These are phyloP conservation scores for Trichothecium sympodiale DNA, from an alignment of 2,329 filamentous ascomycete genomes.

Conservation along the genomic window DNA sequence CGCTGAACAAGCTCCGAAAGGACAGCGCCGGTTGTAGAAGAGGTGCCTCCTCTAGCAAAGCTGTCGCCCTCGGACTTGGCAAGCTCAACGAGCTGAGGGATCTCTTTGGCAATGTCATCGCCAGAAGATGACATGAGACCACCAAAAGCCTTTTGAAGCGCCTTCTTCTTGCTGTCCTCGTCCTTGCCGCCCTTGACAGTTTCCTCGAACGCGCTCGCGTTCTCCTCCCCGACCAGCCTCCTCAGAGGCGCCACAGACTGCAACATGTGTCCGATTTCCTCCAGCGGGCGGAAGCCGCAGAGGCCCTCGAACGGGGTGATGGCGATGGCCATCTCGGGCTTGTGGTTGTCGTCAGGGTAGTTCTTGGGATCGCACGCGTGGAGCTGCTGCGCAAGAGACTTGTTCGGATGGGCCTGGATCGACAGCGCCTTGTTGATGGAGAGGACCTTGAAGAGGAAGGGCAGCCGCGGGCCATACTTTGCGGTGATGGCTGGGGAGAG, in stretches of 20 bases:
- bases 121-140: constrained; percentile 70
- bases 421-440: constrained; percentile 93
- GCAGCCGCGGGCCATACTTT: constrained; percentile 71
- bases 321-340: constrained; percentile 98
- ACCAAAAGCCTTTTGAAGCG: constrained; percentile 63
- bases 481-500: constrained; percentile 63
- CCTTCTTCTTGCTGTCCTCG: constrained; percentile 60
- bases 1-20: constrained; percentile 68
- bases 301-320: constrained; percentile 93
- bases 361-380: constrained; percentile 82
- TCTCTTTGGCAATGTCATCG: constrained; percentile 41
- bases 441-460: constrained; percentile 96
- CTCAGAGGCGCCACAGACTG: constrained; percentile 44
- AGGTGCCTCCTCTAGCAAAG: constrained; percentile 66
- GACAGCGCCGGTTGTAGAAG: constrained; percentile 55
- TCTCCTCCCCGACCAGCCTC: constrained; percentile 54
- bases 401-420: constrained; percentile 95
- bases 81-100: constrained; percentile 57
- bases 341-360: constrained; percentile 99
- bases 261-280: constrained; percentile 80
- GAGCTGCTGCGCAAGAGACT: constrained; percentile 77
- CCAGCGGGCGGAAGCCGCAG: constrained; percentile 84
- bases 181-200: constrained; percentile 34
- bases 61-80: constrained; percentile 55
- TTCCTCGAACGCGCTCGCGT: constrained; percentile 43